Conservation (phyloP, 495 filamentous ascomycete genomes). For the Penicillium taxi region DNA sequence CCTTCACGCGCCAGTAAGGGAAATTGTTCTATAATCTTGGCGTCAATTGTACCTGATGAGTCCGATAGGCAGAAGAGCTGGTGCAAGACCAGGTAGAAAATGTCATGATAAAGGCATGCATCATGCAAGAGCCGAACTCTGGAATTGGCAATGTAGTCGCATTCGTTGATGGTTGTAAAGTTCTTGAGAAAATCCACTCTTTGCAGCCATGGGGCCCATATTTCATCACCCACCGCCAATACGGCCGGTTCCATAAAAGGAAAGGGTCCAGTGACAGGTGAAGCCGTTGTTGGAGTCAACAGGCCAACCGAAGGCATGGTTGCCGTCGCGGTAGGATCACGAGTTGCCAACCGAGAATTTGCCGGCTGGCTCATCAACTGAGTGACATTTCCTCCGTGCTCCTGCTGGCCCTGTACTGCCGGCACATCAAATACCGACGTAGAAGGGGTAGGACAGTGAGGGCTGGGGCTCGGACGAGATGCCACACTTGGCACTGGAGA, state of each 20-base stretch:
- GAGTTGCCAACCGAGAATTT: too few relatives aligned
- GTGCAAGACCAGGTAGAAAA: conserved; percentile 59
- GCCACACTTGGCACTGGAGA: conserved; percentile 14
- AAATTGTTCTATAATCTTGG: conserved; percentile 10
- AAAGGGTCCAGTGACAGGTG: too few relatives aligned
- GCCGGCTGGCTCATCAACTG: too few relatives aligned
- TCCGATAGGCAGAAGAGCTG: conserved; percentile 57
- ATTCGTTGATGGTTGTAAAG: too few relatives aligned
- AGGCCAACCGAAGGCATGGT: too few relatives aligned
- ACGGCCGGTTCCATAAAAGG: not conserved
- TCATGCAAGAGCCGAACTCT: conserved; percentile 47
- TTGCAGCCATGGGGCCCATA: conserved; percentile 9
- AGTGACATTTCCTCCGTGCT: too few relatives aligned
- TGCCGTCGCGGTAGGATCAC: too few relatives aligned
- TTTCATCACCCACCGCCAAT: not conserved
- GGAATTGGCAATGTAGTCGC: conserved; percentile 25
- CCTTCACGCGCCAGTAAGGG: not conserved
- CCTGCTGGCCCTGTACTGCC: too few relatives aligned
- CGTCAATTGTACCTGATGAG: conserved; percentile 26
- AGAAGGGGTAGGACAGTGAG: too few relatives aligned
- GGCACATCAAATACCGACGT: too few relatives aligned
- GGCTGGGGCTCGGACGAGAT: conserved; percentile 13
- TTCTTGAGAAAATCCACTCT: not conserved
- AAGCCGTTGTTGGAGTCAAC: too few relatives aligned
- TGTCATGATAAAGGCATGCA: conserved; percentile 49